Evolutionary conservation across 1,284 basidiomycete species (phyloP), one percentile per base, ranked within the genome.

Genomic region (Termitomyces sp.): DNA sequence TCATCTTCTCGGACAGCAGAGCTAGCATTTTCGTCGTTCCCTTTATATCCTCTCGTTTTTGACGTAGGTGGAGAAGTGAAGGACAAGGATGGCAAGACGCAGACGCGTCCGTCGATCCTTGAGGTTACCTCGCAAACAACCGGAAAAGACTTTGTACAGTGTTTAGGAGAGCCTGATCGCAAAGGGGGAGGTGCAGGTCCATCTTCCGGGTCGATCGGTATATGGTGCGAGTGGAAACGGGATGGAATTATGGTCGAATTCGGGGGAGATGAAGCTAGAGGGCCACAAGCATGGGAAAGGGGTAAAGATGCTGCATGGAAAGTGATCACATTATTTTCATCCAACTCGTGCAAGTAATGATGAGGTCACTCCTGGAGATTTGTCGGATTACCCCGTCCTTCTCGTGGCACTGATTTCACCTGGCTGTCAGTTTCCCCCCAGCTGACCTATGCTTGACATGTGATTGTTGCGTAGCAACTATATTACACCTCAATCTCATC

Each of bases 171-270:
- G 69, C 93, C 93, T 6, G 81, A 81, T 62, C 79, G 89, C 53
- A 96, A 95, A 66, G 93, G 93, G 5, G 91, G 92, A 24, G 91
- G 92, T 0, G 75, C 82, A 9, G 90, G 89, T 0, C 89, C 89
- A 7, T 86, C 86, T 12, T 82, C 80, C 8, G 88, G 88, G n/a
- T 91, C 88, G 40, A 90, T 94, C 60, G 85, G 84, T 17, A 92
- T 94, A 58, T 96, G 91, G 90, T 88, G 92, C 61, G 92, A 95
- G 68, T 95, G 92, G 92, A 77, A 81, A n/a, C 77, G 73, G 56
- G 78, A 87, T 54, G 90, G 90, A 1, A 65, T 93, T 24, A 87
- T 91, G 85, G 80, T 91, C 15, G 90, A 93, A 65, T 91, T 91
- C 70, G 88, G 86, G 0, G 89, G 88, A 2, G 78, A 81, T 47